Percentiles rank a stretch among this genome's conserved stretches.
Evolutionary conservation across 345 rosid species (phyloP).

Genomic region (Sapria himalayana): DNA sequence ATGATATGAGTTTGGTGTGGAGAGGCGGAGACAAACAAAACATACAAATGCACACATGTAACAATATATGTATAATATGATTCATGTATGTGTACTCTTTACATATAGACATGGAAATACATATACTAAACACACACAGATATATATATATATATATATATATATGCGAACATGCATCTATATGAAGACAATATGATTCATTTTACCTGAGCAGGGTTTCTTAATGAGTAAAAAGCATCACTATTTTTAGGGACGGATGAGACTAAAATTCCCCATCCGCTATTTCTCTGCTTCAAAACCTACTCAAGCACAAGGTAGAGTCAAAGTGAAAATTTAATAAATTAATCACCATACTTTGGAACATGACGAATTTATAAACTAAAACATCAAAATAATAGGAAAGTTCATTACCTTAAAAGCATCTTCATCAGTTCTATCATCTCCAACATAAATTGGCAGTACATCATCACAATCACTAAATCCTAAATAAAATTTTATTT

Average conservation of each 20-base stretch:
- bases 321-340: too few species aligned
- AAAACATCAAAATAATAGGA: not conserved
- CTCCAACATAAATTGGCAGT: slow-evolving; percentile 90
- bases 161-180: too few species aligned
- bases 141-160: too few species aligned
- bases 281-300: slow-evolving; percentile 60
- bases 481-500: slow-evolving; percentile 17
- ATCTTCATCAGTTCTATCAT: slow-evolving; percentile 94
- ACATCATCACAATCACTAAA: slow-evolving; percentile 50
- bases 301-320: slow-evolving; percentile 9
- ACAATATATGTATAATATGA: too few species aligned
- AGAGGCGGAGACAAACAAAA: too few species aligned
- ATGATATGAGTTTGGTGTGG: too few species aligned
- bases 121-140: too few species aligned
- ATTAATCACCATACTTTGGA: too few species aligned
- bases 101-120: too few species aligned
- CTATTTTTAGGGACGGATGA: slow-evolving; percentile 65
- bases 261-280: slow-evolving; percentile 69
- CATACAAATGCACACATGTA: too few species aligned
- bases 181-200: too few species aligned
- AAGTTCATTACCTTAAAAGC: slow-evolving; percentile 49
- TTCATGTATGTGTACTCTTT: too few species aligned
- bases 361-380: not conserved
- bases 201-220: slow-evolving; percentile 73
- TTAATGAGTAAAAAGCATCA: slow-evolving; percentile 62